Percentiles rank a stretch among this genome's conserved stretches.
Conservation (phyloP, 2,329 filamentous ascomycete species). For the Sarocladium oryzae region DNA sequence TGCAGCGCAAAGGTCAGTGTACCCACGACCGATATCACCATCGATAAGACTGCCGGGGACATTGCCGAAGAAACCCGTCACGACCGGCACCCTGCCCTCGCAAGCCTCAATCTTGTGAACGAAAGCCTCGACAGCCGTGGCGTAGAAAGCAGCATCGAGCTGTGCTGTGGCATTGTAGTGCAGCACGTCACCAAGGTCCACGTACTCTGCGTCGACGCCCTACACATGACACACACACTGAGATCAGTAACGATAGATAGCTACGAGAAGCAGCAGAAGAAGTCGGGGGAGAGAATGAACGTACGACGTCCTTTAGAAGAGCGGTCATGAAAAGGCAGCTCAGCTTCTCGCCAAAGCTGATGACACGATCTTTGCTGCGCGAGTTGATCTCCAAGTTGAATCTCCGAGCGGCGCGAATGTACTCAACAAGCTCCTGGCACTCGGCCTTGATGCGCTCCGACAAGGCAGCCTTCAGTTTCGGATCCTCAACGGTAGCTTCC, state of each 20-base stretch:
- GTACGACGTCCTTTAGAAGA: conserved; percentile 66
- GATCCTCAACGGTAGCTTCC: conserved; percentile 52
- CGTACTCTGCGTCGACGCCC: conserved; percentile 79
- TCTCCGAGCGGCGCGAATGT: conserved; percentile 55
- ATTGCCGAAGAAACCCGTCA: conserved; percentile 92
- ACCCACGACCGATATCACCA: conserved; percentile 83
- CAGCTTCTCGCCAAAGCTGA: conserved; percentile 93
- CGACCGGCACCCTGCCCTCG: conserved; percentile 62
- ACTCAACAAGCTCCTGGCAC: conserved; percentile 75
- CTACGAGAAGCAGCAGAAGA: no score
- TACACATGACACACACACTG: conserved; percentile 19
- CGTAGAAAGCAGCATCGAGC: conserved; percentile 65
- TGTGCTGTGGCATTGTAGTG: conserved; percentile 55
- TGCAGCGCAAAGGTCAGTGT: conserved; percentile 93
- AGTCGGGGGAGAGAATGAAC: conserved; percentile 10
- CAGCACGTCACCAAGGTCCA: conserved; percentile 80
- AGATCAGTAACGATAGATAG: no score
- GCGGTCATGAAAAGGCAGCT: conserved; percentile 89
- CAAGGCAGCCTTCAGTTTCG: conserved; percentile 51
- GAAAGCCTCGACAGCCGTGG: conserved; percentile 53
- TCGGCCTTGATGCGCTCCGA: conserved; percentile 65
- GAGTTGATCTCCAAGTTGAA: conserved; percentile 72
- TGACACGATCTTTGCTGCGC: conserved; percentile 76
- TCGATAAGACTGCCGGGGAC: conserved; percentile 87
- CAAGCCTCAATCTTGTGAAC: conserved; percentile 59